Evolutionary conservation across 257 asterid genomes (phyloP).

Genomic region (Apocynum venetum): DNA sequence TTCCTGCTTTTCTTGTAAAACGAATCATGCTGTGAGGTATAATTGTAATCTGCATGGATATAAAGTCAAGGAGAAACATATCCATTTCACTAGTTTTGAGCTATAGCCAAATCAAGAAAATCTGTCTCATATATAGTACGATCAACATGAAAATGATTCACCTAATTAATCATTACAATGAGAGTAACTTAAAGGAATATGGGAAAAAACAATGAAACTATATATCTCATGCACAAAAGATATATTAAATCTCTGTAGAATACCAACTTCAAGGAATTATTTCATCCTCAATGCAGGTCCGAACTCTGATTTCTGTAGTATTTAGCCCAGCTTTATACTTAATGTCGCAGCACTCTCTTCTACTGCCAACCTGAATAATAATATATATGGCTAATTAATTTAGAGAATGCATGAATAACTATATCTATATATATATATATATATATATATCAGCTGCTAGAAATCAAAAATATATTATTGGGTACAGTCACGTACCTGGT

Average conservation of each 20-base stretch:
- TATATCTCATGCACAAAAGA: background rate
- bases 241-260: background rate
- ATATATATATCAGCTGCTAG: background rate
- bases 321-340: background rate
- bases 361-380: background rate
- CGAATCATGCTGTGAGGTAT: background rate
- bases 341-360: slow-evolving; percentile 5
- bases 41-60: background rate
- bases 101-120: too few relatives aligned
- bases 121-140: too few relatives aligned
- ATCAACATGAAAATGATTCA: too few relatives aligned
- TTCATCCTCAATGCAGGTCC: background rate
- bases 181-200: too few relatives aligned
- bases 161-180: too few relatives aligned
- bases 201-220: too few relatives aligned
- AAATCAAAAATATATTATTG: too few relatives aligned
- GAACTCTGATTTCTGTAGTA: slow-evolving; percentile 1
- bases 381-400: too few relatives aligned
- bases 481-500: slow-evolving; percentile 11
- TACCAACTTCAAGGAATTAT: background rate
- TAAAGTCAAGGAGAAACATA: too few relatives aligned
- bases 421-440: background rate
- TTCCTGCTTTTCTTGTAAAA: background rate
- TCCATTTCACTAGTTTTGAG: too few relatives aligned
- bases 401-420: background rate